Evolutionary conservation across 2,329 filamentous ascomycete genomes (phyloP).

Genomic region (Alternaria consortialis): DNA sequence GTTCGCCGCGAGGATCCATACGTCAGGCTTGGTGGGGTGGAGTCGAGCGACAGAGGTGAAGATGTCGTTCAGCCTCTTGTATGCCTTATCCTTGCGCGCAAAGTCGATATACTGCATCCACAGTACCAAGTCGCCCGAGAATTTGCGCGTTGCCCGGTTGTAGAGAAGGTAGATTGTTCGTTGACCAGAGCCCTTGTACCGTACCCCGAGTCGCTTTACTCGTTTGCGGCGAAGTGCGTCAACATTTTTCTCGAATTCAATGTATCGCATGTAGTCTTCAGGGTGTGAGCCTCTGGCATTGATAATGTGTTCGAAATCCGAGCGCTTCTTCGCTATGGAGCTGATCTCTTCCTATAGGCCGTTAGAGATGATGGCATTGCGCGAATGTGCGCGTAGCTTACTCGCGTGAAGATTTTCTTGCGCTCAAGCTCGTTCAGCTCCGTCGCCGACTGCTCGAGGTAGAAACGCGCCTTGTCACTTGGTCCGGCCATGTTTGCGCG

Average conservation of each 20-base stretch:
- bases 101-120: conserved; percentile 94
- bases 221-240: conserved; percentile 84
- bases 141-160: conserved; percentile 83
- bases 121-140: conserved; percentile 79
- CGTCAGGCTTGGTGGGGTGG: conserved; percentile 80
- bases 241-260: conserved; percentile 71
- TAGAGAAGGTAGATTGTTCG: conserved; percentile 88
- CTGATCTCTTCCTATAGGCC: conserved; percentile 79
- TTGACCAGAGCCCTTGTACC: conserved; percentile 74
- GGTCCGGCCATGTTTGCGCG: conserved; percentile 74
- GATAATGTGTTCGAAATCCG: conserved; percentile 90
- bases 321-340: conserved; percentile 87
- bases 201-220: conserved; percentile 80
- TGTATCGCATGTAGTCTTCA: conserved; percentile 84
- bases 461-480: conserved; percentile 94
- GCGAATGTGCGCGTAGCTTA: conserved; percentile 46
- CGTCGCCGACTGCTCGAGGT: conserved; percentile 88
- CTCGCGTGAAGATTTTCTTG: conserved; percentile 88
- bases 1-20: conserved; percentile 87
- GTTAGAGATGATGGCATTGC: conserved; percentile 15
- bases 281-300: conserved; percentile 78
- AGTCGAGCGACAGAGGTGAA: conserved; percentile 77
- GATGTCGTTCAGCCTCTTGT: conserved; percentile 68
- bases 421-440: conserved; percentile 92
- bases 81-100: conserved; percentile 71